Conservation (phyloP, 2,329 filamentous ascomycete genomes). For the Cyphellophora europaea region DNA sequence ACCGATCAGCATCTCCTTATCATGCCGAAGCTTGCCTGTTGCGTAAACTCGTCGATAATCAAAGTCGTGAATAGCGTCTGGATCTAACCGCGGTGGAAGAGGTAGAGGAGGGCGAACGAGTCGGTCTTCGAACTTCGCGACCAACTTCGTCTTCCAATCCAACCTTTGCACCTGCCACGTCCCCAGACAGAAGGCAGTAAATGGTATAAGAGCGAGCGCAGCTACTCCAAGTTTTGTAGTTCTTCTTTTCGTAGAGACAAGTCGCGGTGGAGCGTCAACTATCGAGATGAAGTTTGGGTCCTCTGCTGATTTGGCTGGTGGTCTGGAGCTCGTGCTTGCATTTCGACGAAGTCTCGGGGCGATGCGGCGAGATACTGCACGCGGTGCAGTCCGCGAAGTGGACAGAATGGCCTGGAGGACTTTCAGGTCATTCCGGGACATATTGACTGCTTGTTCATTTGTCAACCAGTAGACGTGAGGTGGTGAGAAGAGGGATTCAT, state of each 20-base stretch:
- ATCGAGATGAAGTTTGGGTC: constrained; percentile 75
- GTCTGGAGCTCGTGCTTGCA: neutral
- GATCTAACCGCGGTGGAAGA: constrained; percentile 73
- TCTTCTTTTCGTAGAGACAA: constrained; percentile 64
- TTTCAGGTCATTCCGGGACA: too few species aligned
- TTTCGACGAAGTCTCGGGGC: too few species aligned
- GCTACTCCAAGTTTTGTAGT: constrained; percentile 37
- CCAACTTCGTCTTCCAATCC: constrained; percentile 85
- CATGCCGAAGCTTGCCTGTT: constrained; percentile 66
- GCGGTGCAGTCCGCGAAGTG: too few species aligned
- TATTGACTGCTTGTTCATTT: too few species aligned
- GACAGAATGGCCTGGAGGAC: too few species aligned
- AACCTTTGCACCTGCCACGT: constrained; percentile 94
- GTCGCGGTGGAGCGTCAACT: constrained; percentile 71
- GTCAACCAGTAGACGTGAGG: too few species aligned
- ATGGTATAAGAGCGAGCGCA: constrained; percentile 63
- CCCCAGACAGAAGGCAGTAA: constrained; percentile 82
- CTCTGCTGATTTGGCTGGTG: constrained; percentile 41
- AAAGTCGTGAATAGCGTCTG: constrained; percentile 73
- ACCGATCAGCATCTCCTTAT: constrained; percentile 92
- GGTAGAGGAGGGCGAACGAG: constrained; percentile 78
- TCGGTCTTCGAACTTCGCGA: constrained; percentile 87
- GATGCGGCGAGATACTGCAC: too few species aligned
- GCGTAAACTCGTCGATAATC: constrained; percentile 81
- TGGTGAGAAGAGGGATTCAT: too few species aligned